phyloP scores from a whole-genome alignment of 2,329 filamentous ascomycete species.

The Ceratocystis ficicola region DNA sequence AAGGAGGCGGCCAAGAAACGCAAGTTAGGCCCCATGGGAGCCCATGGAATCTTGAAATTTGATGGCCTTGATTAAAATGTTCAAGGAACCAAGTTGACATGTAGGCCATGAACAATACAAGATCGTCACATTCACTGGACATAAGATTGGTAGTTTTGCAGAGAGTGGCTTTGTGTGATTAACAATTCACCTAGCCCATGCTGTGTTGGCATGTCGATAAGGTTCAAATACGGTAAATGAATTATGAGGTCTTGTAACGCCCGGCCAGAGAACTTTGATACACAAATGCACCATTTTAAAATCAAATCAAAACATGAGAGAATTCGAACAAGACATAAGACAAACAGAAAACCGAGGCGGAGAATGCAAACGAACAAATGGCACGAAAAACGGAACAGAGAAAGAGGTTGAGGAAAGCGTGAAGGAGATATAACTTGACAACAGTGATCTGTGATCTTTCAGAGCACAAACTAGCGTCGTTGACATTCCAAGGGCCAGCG shows the following conservation, averaged over 20 bases:
- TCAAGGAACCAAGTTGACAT: background rate
- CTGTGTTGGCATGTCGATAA: too few species aligned
- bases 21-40: conserved; percentile 39
- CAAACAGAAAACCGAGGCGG: conserved; percentile 6
- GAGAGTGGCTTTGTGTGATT: too few species aligned
- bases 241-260: background rate
- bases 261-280: background rate
- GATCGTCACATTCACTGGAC: background rate
- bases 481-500: conserved; percentile 24
- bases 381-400: background rate
- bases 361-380: background rate
- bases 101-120: too few species aligned
- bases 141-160: background rate
- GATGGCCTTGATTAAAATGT: conserved; percentile 34
- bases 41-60: conserved; percentile 41
- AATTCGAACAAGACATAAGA: background rate
- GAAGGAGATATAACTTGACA: background rate
- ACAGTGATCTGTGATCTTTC: background rate
- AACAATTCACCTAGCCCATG: too few species aligned
- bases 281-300: background rate
- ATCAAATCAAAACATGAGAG: background rate
- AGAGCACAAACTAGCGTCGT: background rate
- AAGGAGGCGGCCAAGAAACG: conserved; percentile 28
- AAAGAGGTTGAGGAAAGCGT: background rate
- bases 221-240: background rate